Evolutionary conservation across 2,329 filamentous ascomycete species (phyloP).

Genomic region (Fusarium siculi): DNA sequence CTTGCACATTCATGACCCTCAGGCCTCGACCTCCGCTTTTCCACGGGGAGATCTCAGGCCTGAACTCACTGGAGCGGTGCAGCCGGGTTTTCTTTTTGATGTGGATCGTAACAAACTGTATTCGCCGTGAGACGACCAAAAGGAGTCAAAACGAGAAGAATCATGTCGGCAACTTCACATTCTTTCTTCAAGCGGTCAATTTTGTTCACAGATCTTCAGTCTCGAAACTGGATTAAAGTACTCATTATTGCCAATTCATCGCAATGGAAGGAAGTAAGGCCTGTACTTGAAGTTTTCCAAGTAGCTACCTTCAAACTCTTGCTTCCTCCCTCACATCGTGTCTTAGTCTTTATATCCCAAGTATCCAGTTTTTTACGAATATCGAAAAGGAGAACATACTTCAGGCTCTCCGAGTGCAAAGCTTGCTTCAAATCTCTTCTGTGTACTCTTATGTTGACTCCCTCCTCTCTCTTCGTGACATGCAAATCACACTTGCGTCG

Average conservation of each 20-base stretch:
- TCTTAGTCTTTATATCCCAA: background rate
- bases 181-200: too few species aligned
- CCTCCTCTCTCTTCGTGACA: background rate
- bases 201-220: fast-evolving
- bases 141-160: too few species aligned
- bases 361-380: background rate
- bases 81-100: fast-evolving
- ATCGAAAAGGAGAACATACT: background rate
- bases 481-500: background rate
- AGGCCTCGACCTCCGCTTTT: background rate
- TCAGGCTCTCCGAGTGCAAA: fast-evolving
- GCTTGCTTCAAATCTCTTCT: background rate
- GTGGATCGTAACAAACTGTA: too few species aligned
- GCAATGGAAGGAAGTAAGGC: too few species aligned
- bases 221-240: fast-evolving
- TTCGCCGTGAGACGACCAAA: too few species aligned
- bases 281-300: background rate
- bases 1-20: background rate
- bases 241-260: too few species aligned
- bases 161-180: background rate
- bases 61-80: background rate
- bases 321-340: background rate
- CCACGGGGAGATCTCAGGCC: background rate
- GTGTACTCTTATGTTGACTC: background rate
- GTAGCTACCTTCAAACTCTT: background rate